Evolutionary conservation across 2,329 filamentous ascomycete species (phyloP).

Genomic region (Xylaria sp.): DNA sequence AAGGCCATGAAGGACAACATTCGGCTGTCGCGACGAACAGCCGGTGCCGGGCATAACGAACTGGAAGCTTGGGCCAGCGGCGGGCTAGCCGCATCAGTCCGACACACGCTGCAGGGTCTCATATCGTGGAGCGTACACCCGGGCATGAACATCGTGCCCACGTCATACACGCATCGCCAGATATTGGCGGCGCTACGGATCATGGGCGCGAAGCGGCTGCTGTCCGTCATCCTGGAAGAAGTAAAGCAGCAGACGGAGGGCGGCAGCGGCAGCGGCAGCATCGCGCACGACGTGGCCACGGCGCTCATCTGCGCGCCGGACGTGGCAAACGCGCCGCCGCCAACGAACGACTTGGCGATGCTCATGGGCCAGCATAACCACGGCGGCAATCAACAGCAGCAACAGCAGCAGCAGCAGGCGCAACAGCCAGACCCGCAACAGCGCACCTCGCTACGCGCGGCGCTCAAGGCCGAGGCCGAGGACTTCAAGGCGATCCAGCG

Average conservation of each 20-base stretch:
- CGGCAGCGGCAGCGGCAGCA: constrained; percentile 60
- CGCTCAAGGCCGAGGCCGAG: constrained; percentile 60
- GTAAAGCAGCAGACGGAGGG: constrained; percentile 63
- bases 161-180: constrained; percentile 73
- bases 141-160: constrained; percentile 56
- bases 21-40: constrained; percentile 61
- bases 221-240: constrained; percentile 69
- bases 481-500: constrained; percentile 60
- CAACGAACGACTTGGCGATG: constrained; percentile 34
- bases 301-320: constrained; percentile 71
- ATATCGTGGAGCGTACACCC: constrained; percentile 68
- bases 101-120: constrained; percentile 63
- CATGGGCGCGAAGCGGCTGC: constrained; percentile 62
- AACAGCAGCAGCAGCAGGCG: too few relatives aligned
- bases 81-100: constrained; percentile 61
- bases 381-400: too few relatives aligned
- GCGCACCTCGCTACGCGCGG: constrained; percentile 60
- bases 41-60: constrained; percentile 65
- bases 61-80: constrained; percentile 68
- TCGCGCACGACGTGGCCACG: constrained; percentile 70
- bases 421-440: constrained; percentile 46
- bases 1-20: constrained; percentile 65
- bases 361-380: constrained; percentile 41
- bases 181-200: constrained; percentile 63
- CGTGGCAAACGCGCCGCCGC: constrained; percentile 47